Base-by-base conservation (phyloP, 495 filamentous ascomycete species). In the Penicillium cosmopolitanum region DNA sequence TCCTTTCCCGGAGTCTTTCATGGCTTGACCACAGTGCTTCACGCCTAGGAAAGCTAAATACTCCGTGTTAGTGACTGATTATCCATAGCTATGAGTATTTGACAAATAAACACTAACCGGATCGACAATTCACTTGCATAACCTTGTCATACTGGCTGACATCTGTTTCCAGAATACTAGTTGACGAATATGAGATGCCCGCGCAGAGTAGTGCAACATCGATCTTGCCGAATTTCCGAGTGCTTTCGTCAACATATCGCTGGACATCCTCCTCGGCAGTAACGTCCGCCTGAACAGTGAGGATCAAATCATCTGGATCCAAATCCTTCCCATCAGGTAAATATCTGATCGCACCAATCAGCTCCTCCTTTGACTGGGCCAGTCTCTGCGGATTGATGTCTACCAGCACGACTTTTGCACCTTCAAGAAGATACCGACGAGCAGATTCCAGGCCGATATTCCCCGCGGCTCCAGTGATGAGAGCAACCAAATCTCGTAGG, bases 391-490 rank as follows among this genome's bases (percentile, higher is more conserved):
- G 23, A 38, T 51, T 33, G 34, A 62, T 65, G 40, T 67, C 65
- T 13, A 65, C 44, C 2, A 65, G 50, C 5, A 40, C 28, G 1
- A 67, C 55, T 19, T 56, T 57, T 8, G 65, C 65, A 2, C 65
- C 63, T 51, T 65, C 65, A 13, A 38, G 44, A 11, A 67, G 31
- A 56, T 63, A 58, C 18, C 65, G 38, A 13, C 48, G 43, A 5
- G 65, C 65, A 23, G 65, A 53, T 58, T 64, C 65, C 9, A 62
- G 33, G 35, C 65, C 65, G 35, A 67, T 67, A 15, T 60, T 61
- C 9, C 58, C 62, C 5, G 61, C 65, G 2, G 61, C 65, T 5
- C 62, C 65, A 12, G 62, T 67, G 1, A 67, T 54, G 1, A 67
- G 53, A 6, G 65, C 57, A 6, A 65, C 62, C n/a, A 61, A 40